These are phyloP conservation scores for Omphalotus olearius DNA, from an alignment of 1,284 basidiomycete genomes.

Conservation along the genomic window DNA sequence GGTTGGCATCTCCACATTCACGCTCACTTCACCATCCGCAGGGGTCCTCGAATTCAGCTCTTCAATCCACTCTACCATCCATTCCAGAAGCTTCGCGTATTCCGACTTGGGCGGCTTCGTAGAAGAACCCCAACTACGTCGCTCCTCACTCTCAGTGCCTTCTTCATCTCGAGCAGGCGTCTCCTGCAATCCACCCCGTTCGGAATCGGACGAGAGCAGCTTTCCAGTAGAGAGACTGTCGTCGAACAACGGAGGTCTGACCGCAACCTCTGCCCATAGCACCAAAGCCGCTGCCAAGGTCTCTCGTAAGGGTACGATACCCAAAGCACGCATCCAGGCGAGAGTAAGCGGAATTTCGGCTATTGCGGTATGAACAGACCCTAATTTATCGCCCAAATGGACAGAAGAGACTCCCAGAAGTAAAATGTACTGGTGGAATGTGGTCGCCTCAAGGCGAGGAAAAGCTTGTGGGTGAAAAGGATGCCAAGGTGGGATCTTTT, in stretches of 20 bases:
- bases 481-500: neutral
- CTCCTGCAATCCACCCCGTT: neutral
- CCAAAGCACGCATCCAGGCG: conserved; percentile 72
- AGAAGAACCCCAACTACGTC: neutral
- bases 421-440: conserved; percentile 11
- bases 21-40: neutral
- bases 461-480: neutral
- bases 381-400: neutral
- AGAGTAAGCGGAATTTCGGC: conserved; percentile 62
- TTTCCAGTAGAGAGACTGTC: neutral
- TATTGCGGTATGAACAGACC: neutral
- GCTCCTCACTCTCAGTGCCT: neutral
- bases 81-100: conserved; percentile 9
- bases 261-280: conserved; percentile 67
- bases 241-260: conserved; percentile 52
- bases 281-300: conserved; percentile 65
- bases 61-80: conserved; percentile 12
- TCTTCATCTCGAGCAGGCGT: neutral
- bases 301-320: conserved; percentile 45
- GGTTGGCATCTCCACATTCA: neutral
- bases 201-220: neutral
- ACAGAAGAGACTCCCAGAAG: conserved; percentile 1
- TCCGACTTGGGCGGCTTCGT: neutral
- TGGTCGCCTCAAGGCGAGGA: neutral
- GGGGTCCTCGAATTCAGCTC: neutral